Conservation (phyloP, 192 early-diverging fungal species). For the Tieghemiomyces parasiticus region DNA sequence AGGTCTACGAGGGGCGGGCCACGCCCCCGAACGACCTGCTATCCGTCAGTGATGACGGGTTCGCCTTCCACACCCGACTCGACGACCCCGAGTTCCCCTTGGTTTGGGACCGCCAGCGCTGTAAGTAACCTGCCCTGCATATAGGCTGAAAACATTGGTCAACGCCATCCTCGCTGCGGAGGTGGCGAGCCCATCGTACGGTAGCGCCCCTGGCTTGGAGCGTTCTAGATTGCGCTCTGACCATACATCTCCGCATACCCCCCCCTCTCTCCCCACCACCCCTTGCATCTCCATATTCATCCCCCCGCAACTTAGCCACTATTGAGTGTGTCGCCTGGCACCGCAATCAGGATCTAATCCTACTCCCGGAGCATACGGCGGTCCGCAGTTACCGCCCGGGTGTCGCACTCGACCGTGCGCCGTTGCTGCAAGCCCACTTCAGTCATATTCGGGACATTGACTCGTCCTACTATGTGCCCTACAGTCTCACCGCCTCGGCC, state of each 20-base stretch:
- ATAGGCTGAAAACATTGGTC: too few species aligned
- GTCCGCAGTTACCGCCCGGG: not conserved
- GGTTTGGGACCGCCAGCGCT: not conserved
- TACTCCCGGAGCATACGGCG: not conserved
- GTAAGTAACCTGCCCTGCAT: too few species aligned
- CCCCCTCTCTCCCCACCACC: too few species aligned
- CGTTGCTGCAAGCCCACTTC: not conserved
- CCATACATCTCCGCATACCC: too few species aligned
- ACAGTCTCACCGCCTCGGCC: too few species aligned
- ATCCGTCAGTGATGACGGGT: not conserved
- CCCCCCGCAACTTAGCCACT: too few species aligned
- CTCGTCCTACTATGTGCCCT: not conserved
- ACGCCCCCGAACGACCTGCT: not conserved
- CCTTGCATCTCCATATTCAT: too few species aligned
- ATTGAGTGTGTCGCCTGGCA: not conserved
- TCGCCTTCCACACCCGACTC: not conserved
- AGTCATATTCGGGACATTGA: not conserved
- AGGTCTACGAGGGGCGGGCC: not conserved
- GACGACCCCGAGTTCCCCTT: not conserved
- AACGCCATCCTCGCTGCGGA: too few species aligned
- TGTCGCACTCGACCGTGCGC: not conserved
- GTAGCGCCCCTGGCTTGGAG: too few species aligned
- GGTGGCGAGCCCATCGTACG: too few species aligned
- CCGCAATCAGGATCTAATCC: not conserved
- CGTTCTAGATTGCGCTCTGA: too few species aligned